Base-by-base conservation (phyloP, 371 early-diverging fungal genomes). In the Funneliformis caledonium region DNA sequence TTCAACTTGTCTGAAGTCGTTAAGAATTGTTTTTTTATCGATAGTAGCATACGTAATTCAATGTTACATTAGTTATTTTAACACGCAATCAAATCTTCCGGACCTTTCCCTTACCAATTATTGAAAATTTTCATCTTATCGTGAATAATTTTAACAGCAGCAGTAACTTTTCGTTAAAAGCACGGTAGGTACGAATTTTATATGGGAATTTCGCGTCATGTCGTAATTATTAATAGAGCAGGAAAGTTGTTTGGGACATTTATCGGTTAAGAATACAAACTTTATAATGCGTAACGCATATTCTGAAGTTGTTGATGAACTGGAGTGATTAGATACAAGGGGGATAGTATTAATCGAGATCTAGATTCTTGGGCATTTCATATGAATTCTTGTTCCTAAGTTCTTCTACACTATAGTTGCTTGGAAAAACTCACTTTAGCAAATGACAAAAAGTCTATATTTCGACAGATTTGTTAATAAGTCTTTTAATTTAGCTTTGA, bases 41-140 rank as follows among this genome's bases (percentile, higher is more conserved):
- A 33, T 73, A 19, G 6, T 73, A 31, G 8, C 26, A 12, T 56
- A 73, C 56, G 33, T 48, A 2, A 52, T 5, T 9, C 9, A 60
- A 42, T 75, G 12, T 75, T 75, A 75, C n/a, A n/a, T 33, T n/a
- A 19, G 45, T 2, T 75, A 61, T 75, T 75, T 75, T 75, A 75
- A 60, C 0, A 10, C 61, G 8, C 37, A 2, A 60, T 60, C 59
- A 22, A 59, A 11, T n/a, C 42, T 75, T 37, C 59, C 5, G 76
- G 76, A 19, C 76, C 76, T 14, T 14, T 60, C 76, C 76, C 12
- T n/a, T 75, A 60, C 76, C 76, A 12, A 5, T 59, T 7, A 12
- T 75, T 42, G 76, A 61, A 12, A 75, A 75, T 75, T 45, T 75
- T 43, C 31, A 59, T 60, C 26, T 11, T 19, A 26, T 72, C 14